Conservation (phyloP, 176 grass and related monocot species). For the Oryza punctata region DNA sequence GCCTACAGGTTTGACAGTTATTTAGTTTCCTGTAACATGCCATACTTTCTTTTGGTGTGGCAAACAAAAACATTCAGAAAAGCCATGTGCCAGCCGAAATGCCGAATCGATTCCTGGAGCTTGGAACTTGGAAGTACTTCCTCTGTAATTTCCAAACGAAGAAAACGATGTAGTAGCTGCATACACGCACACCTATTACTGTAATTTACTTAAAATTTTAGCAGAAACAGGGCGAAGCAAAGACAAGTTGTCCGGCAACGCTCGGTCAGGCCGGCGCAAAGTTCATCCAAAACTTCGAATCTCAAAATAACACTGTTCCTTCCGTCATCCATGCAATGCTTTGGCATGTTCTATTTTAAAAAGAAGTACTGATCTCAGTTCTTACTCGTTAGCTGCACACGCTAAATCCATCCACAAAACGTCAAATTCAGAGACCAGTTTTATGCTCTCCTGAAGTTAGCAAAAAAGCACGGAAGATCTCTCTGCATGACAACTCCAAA, state of each 20-base stretch:
- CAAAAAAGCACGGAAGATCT: background rate
- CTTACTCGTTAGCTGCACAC: background rate
- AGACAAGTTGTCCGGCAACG: background rate
- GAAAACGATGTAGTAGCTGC: background rate
- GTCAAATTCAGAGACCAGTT: background rate
- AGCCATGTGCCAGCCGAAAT: slow-evolving; percentile 21
- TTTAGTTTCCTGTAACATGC: too few relatives aligned
- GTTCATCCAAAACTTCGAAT: background rate
- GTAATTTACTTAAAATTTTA: background rate
- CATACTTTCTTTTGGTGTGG: background rate
- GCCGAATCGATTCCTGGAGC: background rate
- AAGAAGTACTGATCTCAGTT: background rate
- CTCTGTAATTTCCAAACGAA: background rate
- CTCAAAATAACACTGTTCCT: background rate
- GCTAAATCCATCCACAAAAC: slow-evolving; percentile 25
- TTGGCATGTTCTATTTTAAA: background rate
- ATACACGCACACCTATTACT: background rate
- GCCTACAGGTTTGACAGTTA: background rate
- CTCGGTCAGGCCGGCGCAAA: background rate
- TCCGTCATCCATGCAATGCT: background rate
- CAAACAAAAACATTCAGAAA: background rate
- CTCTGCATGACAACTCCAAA: background rate
- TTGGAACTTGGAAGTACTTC: slow-evolving; percentile 15
- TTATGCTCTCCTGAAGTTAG: background rate
- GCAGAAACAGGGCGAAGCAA: background rate